These are phyloP conservation scores for Vishniacozyma victoriae DNA, from an alignment of 768 basidiomycete genomes.

Conservation along the genomic window DNA sequence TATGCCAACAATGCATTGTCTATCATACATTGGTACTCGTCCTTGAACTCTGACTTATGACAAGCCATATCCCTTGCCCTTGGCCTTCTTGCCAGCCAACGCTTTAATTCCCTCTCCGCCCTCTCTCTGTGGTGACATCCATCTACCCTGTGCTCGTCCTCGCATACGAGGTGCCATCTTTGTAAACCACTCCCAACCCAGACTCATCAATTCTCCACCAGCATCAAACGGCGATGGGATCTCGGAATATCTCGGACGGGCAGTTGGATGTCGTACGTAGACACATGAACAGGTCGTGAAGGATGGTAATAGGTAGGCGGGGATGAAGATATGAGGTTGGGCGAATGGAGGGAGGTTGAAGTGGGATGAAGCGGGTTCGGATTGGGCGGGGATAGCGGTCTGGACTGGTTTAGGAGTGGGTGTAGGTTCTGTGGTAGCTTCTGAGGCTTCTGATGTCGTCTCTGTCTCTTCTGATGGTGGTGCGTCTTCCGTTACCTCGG, in stretches of 20 bases:
- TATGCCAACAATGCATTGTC: no score
- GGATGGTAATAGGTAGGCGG: slow-evolving; percentile 78
- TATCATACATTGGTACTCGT: no score
- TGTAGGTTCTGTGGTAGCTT: slow-evolving; percentile 6
- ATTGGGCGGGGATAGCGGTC: slow-evolving; percentile 9
- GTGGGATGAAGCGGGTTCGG: slow-evolving; percentile 43
- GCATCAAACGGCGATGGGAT: slow-evolving; percentile 94
- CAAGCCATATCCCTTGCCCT: neutral
- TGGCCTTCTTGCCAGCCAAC: neutral
- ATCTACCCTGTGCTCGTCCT: slow-evolving; percentile 20
- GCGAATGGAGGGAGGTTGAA: slow-evolving; percentile 84
- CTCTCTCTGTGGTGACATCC: slow-evolving; percentile 21
- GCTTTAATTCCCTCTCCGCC: slow-evolving; percentile 13
- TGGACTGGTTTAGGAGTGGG: slow-evolving; percentile 2
- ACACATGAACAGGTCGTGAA: slow-evolving; percentile 84
- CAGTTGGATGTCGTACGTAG: slow-evolving; percentile 93
- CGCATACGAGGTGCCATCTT: slow-evolving; percentile 34
- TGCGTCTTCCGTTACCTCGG: slow-evolving; percentile 13
- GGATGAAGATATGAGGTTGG: slow-evolving; percentile 86
- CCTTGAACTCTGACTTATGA: no score
- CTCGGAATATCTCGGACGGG: slow-evolving; percentile 83
- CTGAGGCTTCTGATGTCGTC: slow-evolving; percentile 3
- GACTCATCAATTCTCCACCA: slow-evolving; percentile 82
- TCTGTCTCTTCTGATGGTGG: slow-evolving; percentile 5
- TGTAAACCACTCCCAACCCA: slow-evolving; percentile 88